A percentile compares a stretch with the other conserved stretches of the same genome.
phyloP scores from a whole-genome alignment of 768 basidiomycete species.

The Xerocomellus chrysenteron region DNA sequence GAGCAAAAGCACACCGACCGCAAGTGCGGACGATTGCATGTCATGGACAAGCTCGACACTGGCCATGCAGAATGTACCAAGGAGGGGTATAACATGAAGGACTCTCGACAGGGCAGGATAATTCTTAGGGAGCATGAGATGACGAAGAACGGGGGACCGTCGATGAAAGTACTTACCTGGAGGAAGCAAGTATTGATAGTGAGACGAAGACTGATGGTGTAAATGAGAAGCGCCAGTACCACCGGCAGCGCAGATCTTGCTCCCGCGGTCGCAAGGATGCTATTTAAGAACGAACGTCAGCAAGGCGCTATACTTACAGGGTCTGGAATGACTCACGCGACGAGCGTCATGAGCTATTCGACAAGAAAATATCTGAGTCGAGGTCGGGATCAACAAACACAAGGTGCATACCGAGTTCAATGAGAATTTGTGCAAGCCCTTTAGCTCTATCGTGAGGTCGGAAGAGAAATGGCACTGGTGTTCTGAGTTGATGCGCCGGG shows the following conservation, averaged over 20 bases:
- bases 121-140: neutral
- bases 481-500: too few relatives aligned
- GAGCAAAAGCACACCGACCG: conserved; percentile 3
- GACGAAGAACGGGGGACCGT: neutral
- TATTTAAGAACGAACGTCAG: neutral
- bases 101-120: conserved; percentile 1
- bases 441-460: conserved; percentile 3
- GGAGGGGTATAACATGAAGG: conserved; percentile 13
- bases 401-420: conserved; percentile 14
- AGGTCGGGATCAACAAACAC: neutral
- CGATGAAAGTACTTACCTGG: neutral
- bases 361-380: neutral
- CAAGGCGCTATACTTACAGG: neutral
- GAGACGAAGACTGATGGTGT: conserved; percentile 17
- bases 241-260: conserved; percentile 1
- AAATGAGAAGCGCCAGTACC: conserved; percentile 17
- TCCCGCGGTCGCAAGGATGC: conserved; percentile 14
- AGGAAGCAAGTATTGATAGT: conserved; percentile 3
- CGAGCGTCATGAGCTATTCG: conserved; percentile 13
- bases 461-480: neutral
- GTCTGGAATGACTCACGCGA: conserved; percentile 7
- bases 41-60: conserved; percentile 4
- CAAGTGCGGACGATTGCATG: conserved; percentile 7
- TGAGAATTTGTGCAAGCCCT: conserved; percentile 10
- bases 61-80: conserved; percentile 15